Evolutionary conservation across 148 eudicot genomes (phyloP).

Genomic region (Rhododendron vialii): DNA sequence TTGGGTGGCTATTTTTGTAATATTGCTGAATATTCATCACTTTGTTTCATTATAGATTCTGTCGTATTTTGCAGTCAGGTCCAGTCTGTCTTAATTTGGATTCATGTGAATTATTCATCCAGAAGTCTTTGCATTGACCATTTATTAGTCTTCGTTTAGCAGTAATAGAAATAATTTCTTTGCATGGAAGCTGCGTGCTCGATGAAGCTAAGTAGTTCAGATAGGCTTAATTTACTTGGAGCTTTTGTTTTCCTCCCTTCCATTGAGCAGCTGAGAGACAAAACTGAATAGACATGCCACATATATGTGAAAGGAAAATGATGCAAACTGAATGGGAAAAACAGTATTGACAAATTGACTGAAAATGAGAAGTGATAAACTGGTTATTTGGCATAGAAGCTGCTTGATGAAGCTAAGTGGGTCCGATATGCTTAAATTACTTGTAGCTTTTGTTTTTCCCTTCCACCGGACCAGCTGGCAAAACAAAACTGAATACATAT

Average conservation of each 20-base stretch:
- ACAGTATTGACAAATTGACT: not conserved
- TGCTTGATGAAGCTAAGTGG: not conserved
- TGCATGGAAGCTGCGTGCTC: not conserved
- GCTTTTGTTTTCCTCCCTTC: not conserved
- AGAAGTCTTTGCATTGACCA: no score
- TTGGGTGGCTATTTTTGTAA: not conserved
- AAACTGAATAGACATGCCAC: not conserved
- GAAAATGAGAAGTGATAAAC: not conserved
- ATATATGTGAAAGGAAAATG: not conserved
- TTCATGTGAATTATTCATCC: not conserved
- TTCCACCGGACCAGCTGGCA: not conserved
- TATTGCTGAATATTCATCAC: not conserved
- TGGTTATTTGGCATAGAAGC: not conserved
- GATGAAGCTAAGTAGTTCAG: not conserved
- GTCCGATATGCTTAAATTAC: not conserved
- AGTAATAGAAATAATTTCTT: not conserved
- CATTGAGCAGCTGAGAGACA: not conserved
- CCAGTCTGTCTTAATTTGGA: no score
- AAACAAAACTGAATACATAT: not conserved
- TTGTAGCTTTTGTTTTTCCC: not conserved
- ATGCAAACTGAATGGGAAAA: not conserved
- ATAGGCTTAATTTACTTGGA: not conserved
- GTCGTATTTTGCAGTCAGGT: no score
- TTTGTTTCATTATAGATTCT: no score
- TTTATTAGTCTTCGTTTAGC: no score